These are phyloP conservation scores for Kluyveromyces nonfermentans DNA, from an alignment of 805 yeast species.

Conservation along the genomic window DNA sequence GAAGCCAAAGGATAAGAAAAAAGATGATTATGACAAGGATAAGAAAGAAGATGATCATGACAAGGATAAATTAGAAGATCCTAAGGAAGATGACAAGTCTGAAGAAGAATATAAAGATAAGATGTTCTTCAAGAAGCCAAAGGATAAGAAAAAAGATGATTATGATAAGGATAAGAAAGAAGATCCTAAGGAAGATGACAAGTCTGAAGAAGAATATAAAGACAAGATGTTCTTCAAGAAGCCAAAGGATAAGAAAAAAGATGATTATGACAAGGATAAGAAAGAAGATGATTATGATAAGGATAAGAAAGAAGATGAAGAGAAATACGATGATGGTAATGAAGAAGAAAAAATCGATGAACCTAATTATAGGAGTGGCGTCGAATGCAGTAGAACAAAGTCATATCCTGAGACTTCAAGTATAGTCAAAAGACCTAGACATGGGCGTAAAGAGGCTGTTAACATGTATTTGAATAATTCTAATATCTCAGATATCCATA, in stretches of 20 bases:
- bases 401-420: background rate
- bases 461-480: background rate
- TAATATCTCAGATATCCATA: background rate
- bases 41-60: background rate
- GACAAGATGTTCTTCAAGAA: slow-evolving; percentile 4
- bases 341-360: background rate
- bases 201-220: background rate
- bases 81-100: background rate
- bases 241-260: background rate
- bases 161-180: background rate
- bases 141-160: background rate
- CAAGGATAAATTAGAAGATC: slow-evolving; percentile 2
- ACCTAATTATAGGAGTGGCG: background rate
- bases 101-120: background rate
- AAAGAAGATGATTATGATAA: background rate
- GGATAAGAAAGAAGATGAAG: background rate
- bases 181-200: background rate
- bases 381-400: background rate
- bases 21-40: background rate
- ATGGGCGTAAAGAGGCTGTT: background rate
- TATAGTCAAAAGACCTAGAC: background rate
- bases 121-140: slow-evolving; percentile 5
- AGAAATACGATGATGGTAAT: background rate
- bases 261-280: slow-evolving; percentile 1
- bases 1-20: slow-evolving; percentile 1